phyloP scores from a whole-genome alignment of 306 rosid genomes.

The Corylus avellana region DNA sequence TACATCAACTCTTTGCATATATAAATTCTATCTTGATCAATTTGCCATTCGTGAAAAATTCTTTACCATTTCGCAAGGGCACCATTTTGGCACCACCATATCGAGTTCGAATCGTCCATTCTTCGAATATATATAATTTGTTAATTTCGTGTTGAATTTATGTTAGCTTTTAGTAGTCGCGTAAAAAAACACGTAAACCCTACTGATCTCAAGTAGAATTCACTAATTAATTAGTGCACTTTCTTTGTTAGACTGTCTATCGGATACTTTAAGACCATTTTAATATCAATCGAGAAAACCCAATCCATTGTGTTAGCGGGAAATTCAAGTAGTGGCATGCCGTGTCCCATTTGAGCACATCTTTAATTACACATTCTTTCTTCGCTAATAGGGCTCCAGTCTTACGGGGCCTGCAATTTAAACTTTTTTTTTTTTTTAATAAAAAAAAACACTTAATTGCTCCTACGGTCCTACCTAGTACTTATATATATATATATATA shows the following conservation, averaged over 20 bases:
- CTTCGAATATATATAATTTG: too few relatives aligned
- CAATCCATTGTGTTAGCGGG: constrained; percentile 23
- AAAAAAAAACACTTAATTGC: too few relatives aligned
- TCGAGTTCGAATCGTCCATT: too few relatives aligned
- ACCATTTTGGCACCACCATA: too few relatives aligned
- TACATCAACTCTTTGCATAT: too few relatives aligned
- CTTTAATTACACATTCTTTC: constrained; percentile 14
- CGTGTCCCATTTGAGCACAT: constrained; percentile 23
- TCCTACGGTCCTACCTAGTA: constrained; percentile 5
- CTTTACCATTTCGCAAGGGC: too few relatives aligned
- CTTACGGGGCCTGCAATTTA: constrained; percentile 29
- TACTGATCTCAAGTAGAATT: background rate
- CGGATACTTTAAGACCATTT: constrained; percentile 3
- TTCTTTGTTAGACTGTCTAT: background rate
- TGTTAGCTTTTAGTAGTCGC: too few relatives aligned
- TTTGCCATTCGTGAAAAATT: too few relatives aligned
- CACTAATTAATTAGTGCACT: background rate
- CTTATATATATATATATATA: constrained; percentile 34
- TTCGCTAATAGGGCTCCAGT: constrained; percentile 38
- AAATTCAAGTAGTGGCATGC: constrained; percentile 27
- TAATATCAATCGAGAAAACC: background rate
- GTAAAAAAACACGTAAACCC: too few relatives aligned
- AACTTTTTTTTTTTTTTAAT: background rate
- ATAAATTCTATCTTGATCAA: too few relatives aligned
- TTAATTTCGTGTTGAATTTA: too few relatives aligned